Evolutionary conservation across 345 rosid genomes (phyloP).

Genomic region (Odontarrhena argentea): DNA sequence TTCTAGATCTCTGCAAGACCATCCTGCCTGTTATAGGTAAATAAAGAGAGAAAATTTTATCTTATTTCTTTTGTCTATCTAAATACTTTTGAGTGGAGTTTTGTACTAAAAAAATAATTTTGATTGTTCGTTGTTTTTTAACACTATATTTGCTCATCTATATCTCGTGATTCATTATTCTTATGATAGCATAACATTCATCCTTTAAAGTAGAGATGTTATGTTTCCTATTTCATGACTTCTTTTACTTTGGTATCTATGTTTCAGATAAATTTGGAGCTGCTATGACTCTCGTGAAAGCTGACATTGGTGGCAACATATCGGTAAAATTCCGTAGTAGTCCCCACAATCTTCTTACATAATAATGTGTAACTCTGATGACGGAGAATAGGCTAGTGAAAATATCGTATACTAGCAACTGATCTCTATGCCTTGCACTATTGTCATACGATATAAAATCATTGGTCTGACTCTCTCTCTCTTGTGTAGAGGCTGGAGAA

Average conservation of each 20-base stretch:
- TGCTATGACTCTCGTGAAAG: slow-evolving; percentile 85
- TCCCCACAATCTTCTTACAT: neutral
- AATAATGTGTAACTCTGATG: slow-evolving; percentile 13
- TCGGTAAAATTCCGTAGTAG: slow-evolving; percentile 50
- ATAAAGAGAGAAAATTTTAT: neutral
- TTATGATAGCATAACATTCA: neutral
- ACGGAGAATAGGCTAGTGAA: slow-evolving; percentile 3
- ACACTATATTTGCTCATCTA: neutral
- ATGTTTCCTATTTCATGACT: slow-evolving; percentile 16
- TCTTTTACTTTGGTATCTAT: slow-evolving; percentile 9
- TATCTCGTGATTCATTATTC: neutral
- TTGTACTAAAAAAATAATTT: neutral
- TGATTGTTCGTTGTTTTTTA: neutral
- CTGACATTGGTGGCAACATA: slow-evolving; percentile 89
- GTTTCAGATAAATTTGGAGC: slow-evolving; percentile 87
- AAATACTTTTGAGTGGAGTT: neutral
- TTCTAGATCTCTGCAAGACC: slow-evolving; percentile 82
- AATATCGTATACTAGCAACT: neutral
- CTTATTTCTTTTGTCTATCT: neutral
- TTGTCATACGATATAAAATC: neutral
- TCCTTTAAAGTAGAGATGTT: neutral
- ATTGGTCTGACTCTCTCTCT: neutral
- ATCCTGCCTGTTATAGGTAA: slow-evolving; percentile 84
- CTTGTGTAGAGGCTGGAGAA: slow-evolving; percentile 77
- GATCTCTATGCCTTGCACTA: slow-evolving; percentile 13